These are phyloP conservation scores for Persicaria maculosa DNA, from an alignment of 148 eudicot species.

Conservation along the genomic window DNA sequence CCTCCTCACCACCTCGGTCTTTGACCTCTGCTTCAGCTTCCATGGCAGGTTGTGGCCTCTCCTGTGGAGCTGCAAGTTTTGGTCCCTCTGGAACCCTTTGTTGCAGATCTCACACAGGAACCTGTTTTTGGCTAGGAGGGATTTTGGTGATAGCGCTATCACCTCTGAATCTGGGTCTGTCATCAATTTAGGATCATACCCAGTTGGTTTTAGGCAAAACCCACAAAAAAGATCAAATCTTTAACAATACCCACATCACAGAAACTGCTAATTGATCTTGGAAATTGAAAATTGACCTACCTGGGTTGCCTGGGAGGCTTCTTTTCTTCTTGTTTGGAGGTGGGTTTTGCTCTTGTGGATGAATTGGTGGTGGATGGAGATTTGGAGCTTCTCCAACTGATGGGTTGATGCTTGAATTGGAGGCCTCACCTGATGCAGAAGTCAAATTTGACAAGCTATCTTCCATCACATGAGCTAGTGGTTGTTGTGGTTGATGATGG, in stretches of 20 bases:
- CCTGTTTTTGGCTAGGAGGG: constrained; percentile 72
- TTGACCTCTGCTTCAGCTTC: constrained; percentile 80
- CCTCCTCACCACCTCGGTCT: constrained; percentile 57
- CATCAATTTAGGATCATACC: neutral
- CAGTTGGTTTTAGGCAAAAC: neutral
- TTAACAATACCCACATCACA: constrained; percentile 1
- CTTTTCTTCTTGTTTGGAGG: constrained; percentile 63
- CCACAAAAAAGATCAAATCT: neutral
- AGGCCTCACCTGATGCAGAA: constrained; percentile 58
- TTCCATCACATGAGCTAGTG: constrained; percentile 29
- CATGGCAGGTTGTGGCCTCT: constrained; percentile 97
- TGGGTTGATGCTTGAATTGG: constrained; percentile 24
- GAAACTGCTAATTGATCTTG: neutral
- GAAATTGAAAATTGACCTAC: constrained; percentile 16
- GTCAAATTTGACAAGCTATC: constrained; percentile 80
- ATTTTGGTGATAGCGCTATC: constrained; percentile 76
- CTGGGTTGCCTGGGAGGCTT: constrained; percentile 94
- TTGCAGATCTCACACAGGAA: constrained; percentile 84
- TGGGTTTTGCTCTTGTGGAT: constrained; percentile 16
- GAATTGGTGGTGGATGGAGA: constrained; percentile 18
- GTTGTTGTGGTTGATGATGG: constrained; percentile 25
- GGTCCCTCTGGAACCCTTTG: constrained; percentile 94
- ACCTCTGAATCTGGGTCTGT: constrained; percentile 93
- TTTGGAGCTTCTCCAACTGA: neutral
- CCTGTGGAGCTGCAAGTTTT: constrained; percentile 81